Percentiles rank a stretch among this genome's conserved stretches.
Conservation (phyloP, 2,329 filamentous ascomycete species). For the Daldinia sp. region DNA sequence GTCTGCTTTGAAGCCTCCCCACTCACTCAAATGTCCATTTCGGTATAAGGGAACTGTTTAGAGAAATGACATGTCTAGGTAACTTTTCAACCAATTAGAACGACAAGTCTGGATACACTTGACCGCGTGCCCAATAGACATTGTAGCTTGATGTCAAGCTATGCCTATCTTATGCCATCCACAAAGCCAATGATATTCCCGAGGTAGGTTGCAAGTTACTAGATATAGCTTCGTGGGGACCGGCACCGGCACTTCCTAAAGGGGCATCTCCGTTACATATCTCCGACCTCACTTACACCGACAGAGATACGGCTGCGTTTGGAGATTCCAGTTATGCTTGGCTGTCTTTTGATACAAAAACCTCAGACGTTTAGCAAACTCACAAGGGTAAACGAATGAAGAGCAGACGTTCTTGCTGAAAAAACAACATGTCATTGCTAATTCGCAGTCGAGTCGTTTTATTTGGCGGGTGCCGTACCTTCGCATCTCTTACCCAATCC, state of each 20-base stretch:
- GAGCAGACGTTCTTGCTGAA: not conserved
- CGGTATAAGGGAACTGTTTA: not conserved
- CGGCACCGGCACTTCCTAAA: slow-evolving; percentile 30
- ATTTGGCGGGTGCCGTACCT: slow-evolving; percentile 19
- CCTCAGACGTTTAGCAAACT: not conserved
- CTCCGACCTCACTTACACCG: slow-evolving; percentile 11
- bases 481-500: slow-evolving; percentile 30
- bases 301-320: not conserved
- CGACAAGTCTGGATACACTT: not conserved
- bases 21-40: not conserved
- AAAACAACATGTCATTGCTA: slow-evolving; percentile 19
- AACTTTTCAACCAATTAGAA: not conserved
- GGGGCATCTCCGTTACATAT: slow-evolving; percentile 26
- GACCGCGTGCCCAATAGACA: not conserved
- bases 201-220: not conserved
- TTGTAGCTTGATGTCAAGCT: not conserved
- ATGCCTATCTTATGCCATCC: not conserved
- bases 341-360: slow-evolving; percentile 8
- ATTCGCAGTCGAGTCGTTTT: slow-evolving; percentile 22
- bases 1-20: not conserved
- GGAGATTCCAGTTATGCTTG: not conserved
- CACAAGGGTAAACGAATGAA: not conserved
- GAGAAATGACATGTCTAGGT: not conserved
- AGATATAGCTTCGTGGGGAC: not conserved
- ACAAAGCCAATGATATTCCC: not conserved